Percentiles rank a stretch among this genome's conserved stretches.
Evolutionary conservation across 2,329 filamentous ascomycete species (phyloP).

Genomic region (Hymenoscyphus linearis): DNA sequence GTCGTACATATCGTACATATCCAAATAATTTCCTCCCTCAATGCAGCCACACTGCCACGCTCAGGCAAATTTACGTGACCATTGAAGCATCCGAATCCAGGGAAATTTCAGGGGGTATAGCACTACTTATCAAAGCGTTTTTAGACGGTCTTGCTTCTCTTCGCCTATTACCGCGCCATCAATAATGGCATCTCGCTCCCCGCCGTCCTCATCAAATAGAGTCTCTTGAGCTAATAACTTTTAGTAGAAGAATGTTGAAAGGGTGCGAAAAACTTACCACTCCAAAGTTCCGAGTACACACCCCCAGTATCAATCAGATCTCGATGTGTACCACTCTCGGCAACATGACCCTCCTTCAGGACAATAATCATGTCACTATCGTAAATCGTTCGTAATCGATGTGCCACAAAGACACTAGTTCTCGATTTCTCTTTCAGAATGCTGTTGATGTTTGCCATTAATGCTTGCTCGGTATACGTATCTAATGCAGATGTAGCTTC

Average conservation of each 20-base stretch:
- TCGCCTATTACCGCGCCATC: constrained; percentile 1
- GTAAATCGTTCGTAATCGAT: constrained; percentile 86
- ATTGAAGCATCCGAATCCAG: background rate
- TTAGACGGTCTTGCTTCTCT: background rate
- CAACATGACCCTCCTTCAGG: constrained; percentile 75
- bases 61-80: background rate
- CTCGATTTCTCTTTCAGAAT: constrained; percentile 82
- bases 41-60: background rate
- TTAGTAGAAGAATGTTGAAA: constrained; percentile 11
- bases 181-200: constrained; percentile 32
- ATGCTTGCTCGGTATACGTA: constrained; percentile 85
- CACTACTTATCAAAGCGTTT: background rate
- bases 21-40: background rate
- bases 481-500: constrained; percentile 91
- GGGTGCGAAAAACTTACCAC: constrained; percentile 49
- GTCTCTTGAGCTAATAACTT: constrained; percentile 53
- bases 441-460: constrained; percentile 88
- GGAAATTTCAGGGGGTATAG: background rate
- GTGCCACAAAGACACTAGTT: constrained; percentile 93
- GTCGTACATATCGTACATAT: background rate
- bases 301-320: constrained; percentile 74
- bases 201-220: constrained; percentile 45
- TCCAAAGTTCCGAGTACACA: constrained; percentile 88
- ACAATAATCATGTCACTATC: constrained; percentile 93
- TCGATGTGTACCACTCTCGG: constrained; percentile 81